Conservation (phyloP, 257 asterid genomes). For the Solanum pimpinellifolium region DNA sequence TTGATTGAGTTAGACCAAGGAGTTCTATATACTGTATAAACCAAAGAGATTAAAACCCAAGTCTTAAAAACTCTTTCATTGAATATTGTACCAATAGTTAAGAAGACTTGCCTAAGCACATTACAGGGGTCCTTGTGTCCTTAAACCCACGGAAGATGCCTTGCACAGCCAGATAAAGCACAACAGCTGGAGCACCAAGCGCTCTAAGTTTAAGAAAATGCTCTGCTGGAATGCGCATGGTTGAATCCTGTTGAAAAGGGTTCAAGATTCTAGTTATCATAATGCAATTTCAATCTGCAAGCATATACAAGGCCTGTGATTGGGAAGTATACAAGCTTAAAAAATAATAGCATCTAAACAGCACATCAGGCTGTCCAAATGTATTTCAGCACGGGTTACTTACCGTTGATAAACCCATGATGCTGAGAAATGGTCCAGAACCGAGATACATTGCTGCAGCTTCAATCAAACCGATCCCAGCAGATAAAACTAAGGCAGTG, state of each 20-base stretch:
- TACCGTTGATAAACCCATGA: conserved; percentile 34
- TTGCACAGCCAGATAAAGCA: conserved; percentile 28
- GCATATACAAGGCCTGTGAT: neutral
- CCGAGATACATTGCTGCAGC: conserved; percentile 34
- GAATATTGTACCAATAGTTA: neutral
- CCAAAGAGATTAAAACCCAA: neutral
- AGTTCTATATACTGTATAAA: neutral
- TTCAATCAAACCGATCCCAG: conserved; percentile 28
- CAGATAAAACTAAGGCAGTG: conserved; percentile 26
- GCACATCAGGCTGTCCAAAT: neutral
- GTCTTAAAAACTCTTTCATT: neutral
- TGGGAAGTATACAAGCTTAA: neutral
- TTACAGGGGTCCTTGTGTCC: conserved; percentile 29
- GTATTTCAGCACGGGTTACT: neutral
- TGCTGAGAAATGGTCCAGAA: conserved; percentile 24
- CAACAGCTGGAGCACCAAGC: conserved; percentile 42
- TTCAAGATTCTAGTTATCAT: neutral
- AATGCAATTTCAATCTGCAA: neutral
- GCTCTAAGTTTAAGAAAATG: conserved; percentile 37
- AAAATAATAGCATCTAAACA: neutral
- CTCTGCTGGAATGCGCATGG: conserved; percentile 26
- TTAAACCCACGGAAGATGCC: conserved; percentile 37
- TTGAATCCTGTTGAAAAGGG: conserved; percentile 18
- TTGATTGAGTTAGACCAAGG: neutral
- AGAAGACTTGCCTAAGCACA: conserved; percentile 26